Evolutionary conservation across 345 rosid genomes (phyloP).

Genomic region (Hibiscus tridactylites): DNA sequence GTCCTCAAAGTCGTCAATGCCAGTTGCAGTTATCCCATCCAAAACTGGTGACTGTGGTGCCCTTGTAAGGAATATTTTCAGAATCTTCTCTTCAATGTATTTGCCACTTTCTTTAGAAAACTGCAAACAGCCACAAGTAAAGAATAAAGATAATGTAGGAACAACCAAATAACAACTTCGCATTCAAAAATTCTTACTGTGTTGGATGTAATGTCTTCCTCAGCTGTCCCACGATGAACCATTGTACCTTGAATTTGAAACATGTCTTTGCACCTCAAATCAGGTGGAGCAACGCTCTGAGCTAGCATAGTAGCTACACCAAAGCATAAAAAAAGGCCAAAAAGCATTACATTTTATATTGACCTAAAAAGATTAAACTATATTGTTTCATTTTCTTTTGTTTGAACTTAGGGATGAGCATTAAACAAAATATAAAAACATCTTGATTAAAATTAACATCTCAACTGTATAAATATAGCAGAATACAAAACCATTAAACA

Average conservation of each 20-base stretch:
- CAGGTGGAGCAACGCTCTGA: slow-evolving; percentile 39
- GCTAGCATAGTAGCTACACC: slow-evolving; percentile 46
- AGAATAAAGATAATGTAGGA: not conserved
- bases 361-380: not conserved
- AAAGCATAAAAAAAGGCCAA: not conserved
- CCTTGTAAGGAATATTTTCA: slow-evolving; percentile 32
- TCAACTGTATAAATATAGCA: not conserved
- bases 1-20: slow-evolving; percentile 15
- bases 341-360: not conserved
- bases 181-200: slow-evolving; percentile 18
- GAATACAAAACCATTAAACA: not conserved
- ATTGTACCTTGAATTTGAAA: slow-evolving; percentile 42
- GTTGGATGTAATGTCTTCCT: slow-evolving; percentile 34
- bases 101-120: slow-evolving; percentile 35
- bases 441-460: no score
- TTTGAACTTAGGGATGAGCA: no score
- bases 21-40: slow-evolving; percentile 11
- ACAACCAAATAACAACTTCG: not conserved
- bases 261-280: slow-evolving; percentile 51
- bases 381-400: no score
- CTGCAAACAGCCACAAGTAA: slow-evolving; percentile 15
- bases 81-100: slow-evolving; percentile 37
- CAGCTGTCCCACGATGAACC: slow-evolving; percentile 33
- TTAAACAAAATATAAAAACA: no score
- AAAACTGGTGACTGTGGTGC: slow-evolving; percentile 28